These are phyloP conservation scores for Parachaetomium inaequale DNA, from an alignment of 495 filamentous ascomycete species.

Conservation along the genomic window DNA sequence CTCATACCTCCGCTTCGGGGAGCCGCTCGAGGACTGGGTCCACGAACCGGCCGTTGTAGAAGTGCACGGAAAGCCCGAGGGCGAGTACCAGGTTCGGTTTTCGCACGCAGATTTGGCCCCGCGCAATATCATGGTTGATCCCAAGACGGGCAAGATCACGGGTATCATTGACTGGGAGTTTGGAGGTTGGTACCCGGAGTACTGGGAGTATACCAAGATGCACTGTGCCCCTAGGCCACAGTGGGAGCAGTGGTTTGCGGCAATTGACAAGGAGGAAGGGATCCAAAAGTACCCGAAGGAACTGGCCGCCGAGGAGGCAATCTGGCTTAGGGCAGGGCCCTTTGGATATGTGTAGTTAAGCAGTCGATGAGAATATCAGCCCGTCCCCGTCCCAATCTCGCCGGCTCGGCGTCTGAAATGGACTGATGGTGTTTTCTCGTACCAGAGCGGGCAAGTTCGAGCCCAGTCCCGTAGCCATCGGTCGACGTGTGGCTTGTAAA, in stretches of 20 bases:
- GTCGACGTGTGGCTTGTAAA: no score
- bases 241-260: background rate
- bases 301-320: background rate
- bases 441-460: no score
- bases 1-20: constrained; percentile 6
- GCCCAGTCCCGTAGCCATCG: no score
- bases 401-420: no score
- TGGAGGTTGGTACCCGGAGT: constrained; percentile 12
- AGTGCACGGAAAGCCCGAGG: background rate
- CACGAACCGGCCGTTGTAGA: background rate
- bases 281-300: background rate
- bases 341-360: background rate
- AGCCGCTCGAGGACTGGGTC: constrained; percentile 5
- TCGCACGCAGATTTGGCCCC: constrained; percentile 9
- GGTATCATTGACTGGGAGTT: constrained; percentile 15
- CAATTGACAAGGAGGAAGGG: background rate
- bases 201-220: constrained; percentile 16
- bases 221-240: background rate
- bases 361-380: no score
- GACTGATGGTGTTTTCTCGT: no score
- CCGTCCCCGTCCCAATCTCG: no score
- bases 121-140: constrained; percentile 1
- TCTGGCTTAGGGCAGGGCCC: background rate
- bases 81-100: background rate
- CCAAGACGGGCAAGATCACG: background rate